Evolutionary conservation across 2,329 filamentous ascomycete genomes (phyloP), one percentile per base, ranked within the genome.

Genomic region (Penicillium paneum): DNA sequence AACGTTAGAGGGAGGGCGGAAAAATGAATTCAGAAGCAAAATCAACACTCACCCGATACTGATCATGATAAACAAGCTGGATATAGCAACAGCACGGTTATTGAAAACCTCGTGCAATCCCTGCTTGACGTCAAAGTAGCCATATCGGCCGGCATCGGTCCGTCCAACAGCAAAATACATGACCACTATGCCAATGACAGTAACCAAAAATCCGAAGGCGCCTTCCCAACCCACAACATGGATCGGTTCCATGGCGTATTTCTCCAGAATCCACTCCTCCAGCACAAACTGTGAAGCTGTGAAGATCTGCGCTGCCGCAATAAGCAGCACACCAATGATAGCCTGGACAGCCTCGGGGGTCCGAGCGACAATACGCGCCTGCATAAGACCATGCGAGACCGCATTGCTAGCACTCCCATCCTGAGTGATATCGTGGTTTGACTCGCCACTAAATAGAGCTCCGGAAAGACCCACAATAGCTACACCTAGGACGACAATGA

Each of bases 191-290:
- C 82, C 86, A 4, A 91, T 60, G 5, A 91, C 70, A 0, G 94
- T 99, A 47, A 93, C 84, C 5, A 78, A 63, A 68, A 97, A 92
- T 0, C 94, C 94, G 70, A 97, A 99, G 3, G 96, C 64, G 19
- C 94, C 94, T 74, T 99, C 94, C 91, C 92, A 99, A 31, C 92
- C 93, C 29, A 99, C 94, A 19, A 97, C 91, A 66, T 86, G 87
- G 60, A 99, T 84, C 1, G 94, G 93, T 65, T 94, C 89, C 73
- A 89, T 81, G n/a, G 82, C 82, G 65, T 89, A 90, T 61, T 85
- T 81, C 71, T 89, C 86, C 68, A 99, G 82, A 61, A 99, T 91
- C 79, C 87, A 94, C 77, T 99, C 94, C 73, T 99, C 94, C 3
- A 96, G 77, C 24, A 97, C 94, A 67, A 97, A 99, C 73, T 99